Base-by-base conservation (phyloP, 2,329 filamentous ascomycete genomes). In the Colletotrichum sp. region DNA sequence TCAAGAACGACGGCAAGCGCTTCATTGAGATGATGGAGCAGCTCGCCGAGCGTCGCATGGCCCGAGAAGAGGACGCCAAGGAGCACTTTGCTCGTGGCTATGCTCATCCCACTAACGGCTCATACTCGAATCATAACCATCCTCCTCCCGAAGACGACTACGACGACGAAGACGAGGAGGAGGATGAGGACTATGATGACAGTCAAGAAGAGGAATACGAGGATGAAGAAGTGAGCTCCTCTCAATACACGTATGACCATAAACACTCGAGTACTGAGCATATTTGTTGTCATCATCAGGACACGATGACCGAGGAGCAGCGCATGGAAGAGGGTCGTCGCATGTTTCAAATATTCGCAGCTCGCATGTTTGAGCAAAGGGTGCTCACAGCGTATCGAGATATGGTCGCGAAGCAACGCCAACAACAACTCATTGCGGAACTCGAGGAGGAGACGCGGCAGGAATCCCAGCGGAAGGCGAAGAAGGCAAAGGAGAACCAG, bases 1-100 rank as follows among this genome's bases (percentile, higher is more conserved):
- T 99, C 78, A 98, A 98, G 86, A 99, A 99, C 86, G 97, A 99
- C 85, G 97, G 97, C 81, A 98, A 98, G 86, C 98, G 98, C 83
- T 99, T 99, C 87, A 99, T 99, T 85, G 97, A 99, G 84, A 99
- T 99, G 97, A 99, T 99, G 97, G 97, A 99, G 85, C 96, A 98
- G 87, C 91, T 99, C 80, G 97, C 97, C 48, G 97, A 99, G 87
- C 95, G 96, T 81, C 92, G 97, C 80, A 98, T 99, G 96, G 95
- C 96, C 82, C 94, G 97, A 79, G 96, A 98, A 87, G 96, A 97
- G 86, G 96, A 98, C 83, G 95, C 95, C 66, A 92, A 93, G 77
- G 89, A 91, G 78, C 88, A 91, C 79, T 89, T 92, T 82, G 89
- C 93, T 71, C 89, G 91, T 77, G 89, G 89, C 82, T 91, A 89